Base-by-base conservation (phyloP, 352 stramenopile genomes). In the Pythium myriotylum region DNA sequence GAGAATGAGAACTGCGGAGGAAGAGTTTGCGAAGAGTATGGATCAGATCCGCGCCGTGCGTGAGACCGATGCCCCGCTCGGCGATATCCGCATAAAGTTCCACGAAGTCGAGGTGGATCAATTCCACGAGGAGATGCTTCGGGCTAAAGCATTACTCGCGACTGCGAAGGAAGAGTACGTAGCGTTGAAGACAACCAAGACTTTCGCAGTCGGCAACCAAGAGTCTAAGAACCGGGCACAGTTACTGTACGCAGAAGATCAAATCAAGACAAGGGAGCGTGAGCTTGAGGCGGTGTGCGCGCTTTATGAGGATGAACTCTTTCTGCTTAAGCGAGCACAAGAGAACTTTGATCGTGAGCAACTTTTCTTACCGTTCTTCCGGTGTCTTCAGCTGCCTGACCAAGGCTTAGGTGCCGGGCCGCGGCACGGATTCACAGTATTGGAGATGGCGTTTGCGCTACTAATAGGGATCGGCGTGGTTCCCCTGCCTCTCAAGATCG, bases 291-390 rank as follows among this genome's bases (percentile, higher is more conserved):
- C 59, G 0, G 58, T 87, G 19, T 89, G 80, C 9, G 27, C 19
- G 12, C 54, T 83, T 19, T 72, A 84, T n/a, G 81, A 90, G 8
- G 73, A 88, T 50, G 86, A 94, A 32, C 70, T 91, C 37, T 94
- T 92, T 46, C 62, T 94, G 16, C 67, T 90, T 9, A 71, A 82
- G 27, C 80, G 84, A 17, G 84, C 80, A 0, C 75, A 92, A 23
- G 65, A 75, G 20, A 51, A 81, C 4, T 82, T 75, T 35, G 69
- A 84, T 22, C 72, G 72, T 37, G 83, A 94, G 65, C 65, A 86
- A 47, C 63, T 81, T n/a, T 92, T 91, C 54, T 59, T 84, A 8
- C 75, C 83, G 23, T 74, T 90, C 16, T 94, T 86, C 41, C 62
- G 47, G 12, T 75, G 70, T 43, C 49, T 91, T 6, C 71, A 79